Base-by-base conservation (phyloP, 257 asterid species). In the Craterostigma plantagineum region DNA sequence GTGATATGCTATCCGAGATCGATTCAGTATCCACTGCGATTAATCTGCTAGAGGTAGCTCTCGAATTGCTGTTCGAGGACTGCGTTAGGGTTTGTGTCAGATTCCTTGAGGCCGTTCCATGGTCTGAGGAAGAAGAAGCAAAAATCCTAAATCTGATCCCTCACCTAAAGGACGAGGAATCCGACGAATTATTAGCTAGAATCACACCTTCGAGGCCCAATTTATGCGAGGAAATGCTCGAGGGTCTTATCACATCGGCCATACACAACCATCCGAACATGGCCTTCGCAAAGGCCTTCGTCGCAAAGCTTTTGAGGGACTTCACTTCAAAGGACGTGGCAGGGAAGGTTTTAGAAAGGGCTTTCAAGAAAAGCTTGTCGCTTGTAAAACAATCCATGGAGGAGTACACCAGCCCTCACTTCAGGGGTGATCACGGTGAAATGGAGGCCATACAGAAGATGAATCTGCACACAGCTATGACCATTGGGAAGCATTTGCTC, bases 81-180 rank as follows among this genome's bases (percentile, higher is more conserved):
- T 87, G 95, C 50, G 69, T 82, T 30, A 71, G 48, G 54, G 93
- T 91, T 0, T 87, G 93, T 43, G 65, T 87, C 12, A 58, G 42
- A 39, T 76, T 73, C 62, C 76, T 87, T 0, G 98, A 87, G 78
- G 93, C 91, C 11, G 92, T 87, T 41, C 98, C 98, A 1, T 87
- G 98, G 98, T 67, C 92, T 2, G 93, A 87, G 47, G 95, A 87
- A 7, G 95, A 87, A 58, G 98, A 82, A 48, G 65, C 45, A 34
- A 72, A 58, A 59, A 51, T 87, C 11, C 14, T 82, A 33, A 51
- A 35, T 57, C 38, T 87, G 49, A 57, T 79, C 63, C 95, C 95
- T 0, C 43, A 67, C 15, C 46, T 87, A 51, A 67, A 66, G 7
- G 47, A 59, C 8, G 83, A 82, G 33, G 98, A 87, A 50, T 56